Evolutionary conservation across 441 rosid species (phyloP).

Genomic region (Gossypium davidsonii): DNA sequence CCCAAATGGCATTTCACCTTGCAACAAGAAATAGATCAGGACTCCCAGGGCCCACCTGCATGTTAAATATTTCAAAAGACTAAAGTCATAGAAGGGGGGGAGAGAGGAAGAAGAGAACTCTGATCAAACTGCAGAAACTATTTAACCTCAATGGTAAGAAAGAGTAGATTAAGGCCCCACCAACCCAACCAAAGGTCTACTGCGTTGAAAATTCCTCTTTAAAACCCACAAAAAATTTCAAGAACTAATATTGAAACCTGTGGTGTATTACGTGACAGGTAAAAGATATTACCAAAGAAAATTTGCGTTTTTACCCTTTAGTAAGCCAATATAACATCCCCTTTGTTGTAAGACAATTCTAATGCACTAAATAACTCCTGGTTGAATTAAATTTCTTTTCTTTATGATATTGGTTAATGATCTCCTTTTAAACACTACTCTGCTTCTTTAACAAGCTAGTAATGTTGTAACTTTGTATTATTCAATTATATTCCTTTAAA

Average conservation of each 20-base stretch:
- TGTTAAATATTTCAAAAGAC: slow-evolving; percentile 9
- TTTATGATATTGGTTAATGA: background rate
- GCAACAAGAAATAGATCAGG: slow-evolving; percentile 70
- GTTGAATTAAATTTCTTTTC: background rate
- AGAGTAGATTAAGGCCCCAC: background rate
- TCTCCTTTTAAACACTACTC: background rate
- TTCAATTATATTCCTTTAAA: background rate
- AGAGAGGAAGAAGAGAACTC: too few species aligned
- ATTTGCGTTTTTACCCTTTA: background rate
- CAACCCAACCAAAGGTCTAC: background rate
- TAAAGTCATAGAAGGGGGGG: background rate
- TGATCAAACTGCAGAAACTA: background rate
- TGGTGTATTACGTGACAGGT: background rate
- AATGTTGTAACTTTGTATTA: background rate
- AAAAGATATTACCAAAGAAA: background rate
- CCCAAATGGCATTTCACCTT: slow-evolving; percentile 87
- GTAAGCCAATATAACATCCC: background rate
- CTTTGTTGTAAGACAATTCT: background rate
- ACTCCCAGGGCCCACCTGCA: slow-evolving; percentile 95
- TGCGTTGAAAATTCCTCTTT: background rate
- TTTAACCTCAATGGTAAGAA: background rate
- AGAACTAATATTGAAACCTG: background rate
- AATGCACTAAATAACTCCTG: background rate
- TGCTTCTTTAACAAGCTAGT: background rate
- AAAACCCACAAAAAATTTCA: background rate